Base-by-base conservation (phyloP, 2,329 filamentous ascomycete species). In the Akanthomyces lecanii region DNA sequence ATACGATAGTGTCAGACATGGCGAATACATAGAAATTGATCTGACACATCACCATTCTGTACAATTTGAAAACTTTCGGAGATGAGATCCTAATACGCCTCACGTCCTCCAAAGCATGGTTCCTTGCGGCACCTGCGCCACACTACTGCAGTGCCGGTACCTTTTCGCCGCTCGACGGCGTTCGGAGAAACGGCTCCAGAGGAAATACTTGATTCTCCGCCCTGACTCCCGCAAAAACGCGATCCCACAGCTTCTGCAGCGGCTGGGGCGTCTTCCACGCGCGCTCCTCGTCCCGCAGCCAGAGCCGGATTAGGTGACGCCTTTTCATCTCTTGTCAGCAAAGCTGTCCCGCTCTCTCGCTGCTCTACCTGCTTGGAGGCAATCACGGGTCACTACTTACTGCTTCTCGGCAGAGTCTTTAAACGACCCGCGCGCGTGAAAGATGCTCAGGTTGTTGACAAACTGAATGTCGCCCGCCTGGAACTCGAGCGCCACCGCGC, bases 151-250 rank as follows among this genome's bases (percentile, higher is more conserved):
- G 14, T 4, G 38, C 18, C 42, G 18, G 18, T 16, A 21, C 23
- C 60, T 51, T 48, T 12, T 48, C 44, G n/a, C 52, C 51, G 5
- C 44, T 56, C 8, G 52, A 42, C 18, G 44, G 44, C 18, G 33
- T 4, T 25, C 65, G 61, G 25, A 67, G 53, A 40, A 63, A 65
- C 4, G 83, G 82, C 68, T 88, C 81, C 2, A 86, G 72, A 0
- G 85, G 84, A 60, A 87, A 83, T 0, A 85, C 79, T 42, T 82
- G 76, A 12, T 76, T 79, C 65, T 85, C 82, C 0, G 79, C 73
- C 3, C 73, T 79, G 3, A 86, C 78, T 4, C 76, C 80, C 1
- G 78, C 75, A 66, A 85, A 88, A 0, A 88, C 72, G 4, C 78
- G 74, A 23, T 79, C 75, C 82, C 84, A 88, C 10, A 79, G 74